phyloP scores from a whole-genome alignment of 495 filamentous ascomycete species.

The Penicillium pancosmium region DNA sequence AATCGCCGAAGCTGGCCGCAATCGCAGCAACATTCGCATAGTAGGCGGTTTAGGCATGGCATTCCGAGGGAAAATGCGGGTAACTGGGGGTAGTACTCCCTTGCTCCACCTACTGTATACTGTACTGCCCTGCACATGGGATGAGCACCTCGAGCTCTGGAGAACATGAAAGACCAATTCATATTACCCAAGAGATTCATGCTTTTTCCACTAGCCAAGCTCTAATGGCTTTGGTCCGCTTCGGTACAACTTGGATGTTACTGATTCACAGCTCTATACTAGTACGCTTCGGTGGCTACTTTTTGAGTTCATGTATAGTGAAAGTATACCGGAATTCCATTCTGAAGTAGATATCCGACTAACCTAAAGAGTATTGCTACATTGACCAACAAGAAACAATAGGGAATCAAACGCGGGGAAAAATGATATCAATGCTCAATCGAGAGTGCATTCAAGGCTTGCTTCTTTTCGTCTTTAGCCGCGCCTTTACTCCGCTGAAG shows the following conservation, averaged over 20 bases:
- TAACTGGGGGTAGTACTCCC: slow-evolving; percentile 7
- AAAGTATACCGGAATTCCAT: slow-evolving; percentile 18
- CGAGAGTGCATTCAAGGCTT: slow-evolving; percentile 15
- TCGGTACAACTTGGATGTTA: no score
- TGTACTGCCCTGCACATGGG: neutral
- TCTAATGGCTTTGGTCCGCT: no score
- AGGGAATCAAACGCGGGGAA: slow-evolving; percentile 19
- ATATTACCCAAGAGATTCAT: neutral
- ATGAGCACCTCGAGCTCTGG: neutral
- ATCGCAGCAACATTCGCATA: slow-evolving; percentile 3
- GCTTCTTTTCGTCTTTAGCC: slow-evolving; percentile 13
- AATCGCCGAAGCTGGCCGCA: slow-evolving; percentile 23
- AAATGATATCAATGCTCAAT: slow-evolving; percentile 12
- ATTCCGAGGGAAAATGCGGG: slow-evolving; percentile 12
- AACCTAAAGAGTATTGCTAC: slow-evolving; percentile 24
- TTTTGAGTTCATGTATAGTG: neutral
- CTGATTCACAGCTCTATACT: neutral
- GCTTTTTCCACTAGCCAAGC: neutral
- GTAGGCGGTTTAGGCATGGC: slow-evolving; percentile 11
- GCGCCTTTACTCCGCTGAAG: slow-evolving; percentile 51
- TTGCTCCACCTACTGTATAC: slow-evolving; percentile 3
- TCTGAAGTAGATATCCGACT: slow-evolving; percentile 21
- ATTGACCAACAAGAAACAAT: slow-evolving; percentile 19
- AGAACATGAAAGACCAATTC: no score
- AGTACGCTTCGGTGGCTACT: neutral